Base-by-base conservation (phyloP, 352 stramenopile genomes). In the Globisporangium nagaii region DNA sequence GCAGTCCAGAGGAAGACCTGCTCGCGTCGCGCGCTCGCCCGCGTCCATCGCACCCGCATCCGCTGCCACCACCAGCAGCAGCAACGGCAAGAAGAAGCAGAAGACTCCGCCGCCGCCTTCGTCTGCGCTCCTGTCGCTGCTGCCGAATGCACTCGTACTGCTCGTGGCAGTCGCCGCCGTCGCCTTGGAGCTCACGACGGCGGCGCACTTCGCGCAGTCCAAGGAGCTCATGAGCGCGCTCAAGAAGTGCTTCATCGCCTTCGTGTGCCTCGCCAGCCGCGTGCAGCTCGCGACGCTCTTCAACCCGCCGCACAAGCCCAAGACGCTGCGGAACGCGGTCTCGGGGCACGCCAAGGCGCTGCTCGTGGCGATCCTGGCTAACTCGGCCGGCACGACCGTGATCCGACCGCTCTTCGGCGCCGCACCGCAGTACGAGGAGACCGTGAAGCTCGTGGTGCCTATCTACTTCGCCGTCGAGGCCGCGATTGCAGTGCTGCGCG, bases 401-500 rank as follows among this genome's bases (percentile, higher is more conserved):
- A 90, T 88, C 51, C 75, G 77, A 10, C 75, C 75, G 17, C 53
- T 80, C 3, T 85, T 86, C 22, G 70, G 74, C n/a, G 64, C 71
- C 10, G 53, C 70, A 4, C 79, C 75, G 19, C 65, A 84, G 37
- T 74, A 84, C 60, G 73, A 81, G 48, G 68, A 84, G 27, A 90
- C 78, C 4, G 58, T 83, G 31, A 58, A 70, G 28, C 62, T 86
- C 19, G 77, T 88, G 20, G 60, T 88, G 20, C 77, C 79, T 0
- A 68, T 84, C 31, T 89, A 86, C 64, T 58, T 71, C 17, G 31
- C 67, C 2, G 69, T 87, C 12, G 71, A 75, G 57, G 34, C 73
- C 27, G 56, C 66, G 15, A 51, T 85, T 11, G 71, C 68, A 7
- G 45, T 67, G 13, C 42, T 90, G 10, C 48, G 41, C 19, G 52